Conservation (phyloP, 768 basidiomycete genomes). For the Lentinula detonsa region DNA sequence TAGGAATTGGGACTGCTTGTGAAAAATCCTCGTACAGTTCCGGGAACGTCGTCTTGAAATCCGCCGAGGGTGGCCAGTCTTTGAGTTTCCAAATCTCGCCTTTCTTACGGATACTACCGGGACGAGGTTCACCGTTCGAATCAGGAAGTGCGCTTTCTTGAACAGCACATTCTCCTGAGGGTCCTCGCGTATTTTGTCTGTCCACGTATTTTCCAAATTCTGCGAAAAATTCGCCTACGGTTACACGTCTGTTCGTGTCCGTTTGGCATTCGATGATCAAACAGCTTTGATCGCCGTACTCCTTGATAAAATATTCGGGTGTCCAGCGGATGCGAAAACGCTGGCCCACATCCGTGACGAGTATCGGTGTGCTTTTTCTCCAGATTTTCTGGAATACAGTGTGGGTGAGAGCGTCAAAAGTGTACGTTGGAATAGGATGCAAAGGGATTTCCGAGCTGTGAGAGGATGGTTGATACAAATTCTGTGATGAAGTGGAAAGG, state of each 20-base stretch:
- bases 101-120: not conserved
- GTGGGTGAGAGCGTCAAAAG: constrained; percentile 45
- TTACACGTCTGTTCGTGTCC: constrained; percentile 54
- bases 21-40: constrained; percentile 84
- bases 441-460: constrained; percentile 23
- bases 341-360: constrained; percentile 61
- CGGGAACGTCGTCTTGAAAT: constrained; percentile 81
- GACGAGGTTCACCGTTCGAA: constrained; percentile 25
- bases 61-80: constrained; percentile 91
- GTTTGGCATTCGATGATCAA: constrained; percentile 81
- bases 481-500: not conserved
- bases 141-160: not conserved
- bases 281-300: constrained; percentile 59
- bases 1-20: constrained; percentile 77
- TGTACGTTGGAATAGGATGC: constrained; percentile 39
- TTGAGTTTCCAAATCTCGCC: constrained; percentile 22
- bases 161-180: not conserved
- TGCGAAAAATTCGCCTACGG: constrained; percentile 75
- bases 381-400: constrained; percentile 65
- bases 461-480: constrained; percentile 1
- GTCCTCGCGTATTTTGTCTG: constrained; percentile 18
- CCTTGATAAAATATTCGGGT: constrained; percentile 72
- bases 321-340: constrained; percentile 73
- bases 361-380: constrained; percentile 67
- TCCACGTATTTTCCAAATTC: constrained; percentile 66